These are phyloP conservation scores for Cladosporium oxysporum DNA, from an alignment of 2,329 filamentous ascomycete species.

Conservation along the genomic window DNA sequence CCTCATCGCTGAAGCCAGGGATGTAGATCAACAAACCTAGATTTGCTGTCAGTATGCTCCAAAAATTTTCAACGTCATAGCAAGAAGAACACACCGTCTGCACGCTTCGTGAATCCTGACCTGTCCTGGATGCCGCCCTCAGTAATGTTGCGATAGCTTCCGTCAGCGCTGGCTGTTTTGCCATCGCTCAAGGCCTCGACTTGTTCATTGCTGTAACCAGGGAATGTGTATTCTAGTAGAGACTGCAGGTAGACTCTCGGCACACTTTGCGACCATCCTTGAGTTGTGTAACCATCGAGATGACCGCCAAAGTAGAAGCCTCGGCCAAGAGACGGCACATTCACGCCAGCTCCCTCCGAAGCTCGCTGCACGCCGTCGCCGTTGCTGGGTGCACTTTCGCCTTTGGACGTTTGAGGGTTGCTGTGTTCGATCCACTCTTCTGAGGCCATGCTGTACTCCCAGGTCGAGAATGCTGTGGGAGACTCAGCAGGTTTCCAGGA, in stretches of 20 bases:
- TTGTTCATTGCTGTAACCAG: conserved; percentile 65
- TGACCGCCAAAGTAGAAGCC: conserved; percentile 82
- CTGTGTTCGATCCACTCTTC: conserved; percentile 64
- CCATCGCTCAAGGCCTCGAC: conserved; percentile 57
- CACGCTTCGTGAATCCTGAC: conserved; percentile 69
- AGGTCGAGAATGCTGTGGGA: conserved; percentile 63
- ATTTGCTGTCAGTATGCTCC: background rate
- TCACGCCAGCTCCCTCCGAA: conserved; percentile 72
- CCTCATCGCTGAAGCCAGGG: conserved; percentile 73
- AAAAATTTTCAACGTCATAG: background rate
- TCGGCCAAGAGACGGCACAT: conserved; percentile 67
- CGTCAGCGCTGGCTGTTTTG: conserved; percentile 60
- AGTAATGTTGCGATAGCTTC: conserved; percentile 73
- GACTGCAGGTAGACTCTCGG: conserved; percentile 70
- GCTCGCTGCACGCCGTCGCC: conserved; percentile 64
- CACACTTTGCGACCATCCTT: conserved; percentile 68
- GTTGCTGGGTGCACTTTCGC: conserved; percentile 61
- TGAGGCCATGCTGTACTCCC: conserved; percentile 67
- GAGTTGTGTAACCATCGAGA: conserved; percentile 63
- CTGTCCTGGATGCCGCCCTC: conserved; percentile 67
- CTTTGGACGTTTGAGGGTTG: conserved; percentile 62
- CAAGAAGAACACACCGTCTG: conserved; percentile 53
- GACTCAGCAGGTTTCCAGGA: conserved; percentile 61
- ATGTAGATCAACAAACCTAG: conserved; percentile 66
- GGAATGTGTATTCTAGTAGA: conserved; percentile 74